These are phyloP conservation scores for Neurospora intermedia DNA, from an alignment of 495 filamentous ascomycete genomes.

Conservation along the genomic window DNA sequence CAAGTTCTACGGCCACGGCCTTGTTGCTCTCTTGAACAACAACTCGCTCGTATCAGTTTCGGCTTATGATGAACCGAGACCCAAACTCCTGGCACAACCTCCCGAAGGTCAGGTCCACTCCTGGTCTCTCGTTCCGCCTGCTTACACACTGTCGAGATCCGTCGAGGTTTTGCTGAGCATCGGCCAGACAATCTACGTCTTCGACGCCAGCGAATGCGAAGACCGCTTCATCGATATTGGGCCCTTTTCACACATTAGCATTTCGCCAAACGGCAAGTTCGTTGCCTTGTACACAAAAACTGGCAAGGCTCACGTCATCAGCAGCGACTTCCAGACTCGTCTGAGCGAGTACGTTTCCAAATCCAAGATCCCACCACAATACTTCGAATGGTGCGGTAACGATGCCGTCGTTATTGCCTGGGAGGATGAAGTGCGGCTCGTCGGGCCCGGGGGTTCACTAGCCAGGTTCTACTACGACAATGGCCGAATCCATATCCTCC, in stretches of 20 bases:
- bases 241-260: slow-evolving; percentile 79
- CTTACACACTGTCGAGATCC: slow-evolving; percentile 83
- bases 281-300: slow-evolving; percentile 77
- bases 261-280: slow-evolving; percentile 84
- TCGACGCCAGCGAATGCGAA: slow-evolving; percentile 81
- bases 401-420: slow-evolving; percentile 89
- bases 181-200: slow-evolving; percentile 69
- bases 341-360: slow-evolving; percentile 86
- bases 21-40: slow-evolving; percentile 86
- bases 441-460: slow-evolving; percentile 71
- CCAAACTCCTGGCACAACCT: slow-evolving; percentile 66
- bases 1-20: slow-evolving; percentile 82
- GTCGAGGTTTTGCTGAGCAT: slow-evolving; percentile 90
- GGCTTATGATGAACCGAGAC: slow-evolving; percentile 81
- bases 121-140: slow-evolving; percentile 83
- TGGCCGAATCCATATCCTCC: slow-evolving; percentile 74
- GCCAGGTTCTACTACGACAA: slow-evolving; percentile 79
- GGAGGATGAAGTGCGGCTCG: slow-evolving; percentile 97
- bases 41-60: slow-evolving; percentile 81
- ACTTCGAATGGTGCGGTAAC: slow-evolving; percentile 92
- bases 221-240: slow-evolving; percentile 84
- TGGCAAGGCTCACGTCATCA: slow-evolving; percentile 86
- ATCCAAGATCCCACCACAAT: slow-evolving; percentile 73
- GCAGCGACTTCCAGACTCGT: slow-evolving; percentile 83
- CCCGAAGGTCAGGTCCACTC: slow-evolving; percentile 73